A percentile compares a stretch with the other conserved stretches of the same genome.
Conservation (phyloP, 202 grass and related monocot genomes). For the Schoenoplectus tabernaemontani region DNA sequence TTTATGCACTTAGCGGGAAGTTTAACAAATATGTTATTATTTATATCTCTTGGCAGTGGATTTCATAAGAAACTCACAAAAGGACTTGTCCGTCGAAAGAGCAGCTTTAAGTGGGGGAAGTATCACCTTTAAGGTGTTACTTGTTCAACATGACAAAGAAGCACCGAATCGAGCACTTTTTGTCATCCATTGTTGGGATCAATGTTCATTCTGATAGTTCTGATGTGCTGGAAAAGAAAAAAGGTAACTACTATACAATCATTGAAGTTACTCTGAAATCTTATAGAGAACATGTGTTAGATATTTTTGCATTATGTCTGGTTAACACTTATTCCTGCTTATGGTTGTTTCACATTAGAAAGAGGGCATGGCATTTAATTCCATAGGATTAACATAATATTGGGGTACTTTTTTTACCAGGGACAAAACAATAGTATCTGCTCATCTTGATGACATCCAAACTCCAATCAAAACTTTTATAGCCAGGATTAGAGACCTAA, state of each 20-base stretch:
- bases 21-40: not conserved
- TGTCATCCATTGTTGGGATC: slow-evolving; percentile 13
- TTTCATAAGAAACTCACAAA: slow-evolving; percentile 4
- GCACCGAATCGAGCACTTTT: slow-evolving; percentile 35
- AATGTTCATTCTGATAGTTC: slow-evolving; percentile 5
- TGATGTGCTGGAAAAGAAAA: not conserved
- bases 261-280: slow-evolving; percentile 8
- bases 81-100: not conserved
- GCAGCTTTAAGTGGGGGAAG: not conserved
- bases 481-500: not conserved
- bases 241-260: slow-evolving; percentile 7
- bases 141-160: slow-evolving; percentile 53
- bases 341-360: not conserved
- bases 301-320: not conserved
- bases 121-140: not conserved
- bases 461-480: not conserved
- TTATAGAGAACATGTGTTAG: not conserved
- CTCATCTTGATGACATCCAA: not conserved
- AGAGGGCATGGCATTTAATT: not conserved
- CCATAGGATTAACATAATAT: too few relatives aligned
- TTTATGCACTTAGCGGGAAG: not conserved
- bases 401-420: too few relatives aligned
- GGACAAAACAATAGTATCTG: not conserved
- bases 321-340: not conserved
- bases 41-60: not conserved